These are phyloP conservation scores for Adansonia grandidieri DNA, from an alignment of 441 rosid species.

Conservation along the genomic window DNA sequence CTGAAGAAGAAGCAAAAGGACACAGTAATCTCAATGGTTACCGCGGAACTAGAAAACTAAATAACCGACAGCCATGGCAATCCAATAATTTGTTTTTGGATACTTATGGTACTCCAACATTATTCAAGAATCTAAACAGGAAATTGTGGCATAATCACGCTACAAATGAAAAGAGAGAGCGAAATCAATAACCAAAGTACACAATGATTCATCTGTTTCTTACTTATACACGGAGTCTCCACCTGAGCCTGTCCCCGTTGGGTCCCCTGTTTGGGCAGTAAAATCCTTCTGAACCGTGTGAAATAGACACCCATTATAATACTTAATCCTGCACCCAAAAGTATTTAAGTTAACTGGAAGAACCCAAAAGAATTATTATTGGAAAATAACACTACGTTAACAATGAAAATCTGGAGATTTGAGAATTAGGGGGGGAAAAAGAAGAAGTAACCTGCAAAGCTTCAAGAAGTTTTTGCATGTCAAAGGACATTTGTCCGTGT, in stretches of 20 bases:
- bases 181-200: background rate
- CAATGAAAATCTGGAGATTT: background rate
- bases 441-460: conserved; percentile 75
- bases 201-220: conserved; percentile 21
- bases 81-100: background rate
- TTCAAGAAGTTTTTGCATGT: conserved; percentile 93
- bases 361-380: background rate
- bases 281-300: conserved; percentile 95
- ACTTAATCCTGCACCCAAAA: conserved; percentile 63
- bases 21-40: background rate
- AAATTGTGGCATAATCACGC: background rate
- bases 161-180: background rate
- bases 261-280: conserved; percentile 96
- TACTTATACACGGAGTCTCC: conserved; percentile 93
- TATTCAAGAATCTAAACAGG: background rate
- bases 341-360: background rate
- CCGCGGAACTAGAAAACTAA: background rate
- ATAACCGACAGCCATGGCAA: background rate
- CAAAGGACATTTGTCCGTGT: conserved; percentile 69
- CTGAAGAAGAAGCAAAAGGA: conserved; percentile 40
- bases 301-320: conserved; percentile 84
- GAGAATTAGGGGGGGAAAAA: background rate
- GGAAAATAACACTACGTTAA: background rate
- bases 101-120: background rate
- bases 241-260: conserved; percentile 78